Evolutionary conservation across 352 stramenopile species (phyloP), one percentile per base, ranked within the genome.

Genomic region (Globisporangium splendens): DNA sequence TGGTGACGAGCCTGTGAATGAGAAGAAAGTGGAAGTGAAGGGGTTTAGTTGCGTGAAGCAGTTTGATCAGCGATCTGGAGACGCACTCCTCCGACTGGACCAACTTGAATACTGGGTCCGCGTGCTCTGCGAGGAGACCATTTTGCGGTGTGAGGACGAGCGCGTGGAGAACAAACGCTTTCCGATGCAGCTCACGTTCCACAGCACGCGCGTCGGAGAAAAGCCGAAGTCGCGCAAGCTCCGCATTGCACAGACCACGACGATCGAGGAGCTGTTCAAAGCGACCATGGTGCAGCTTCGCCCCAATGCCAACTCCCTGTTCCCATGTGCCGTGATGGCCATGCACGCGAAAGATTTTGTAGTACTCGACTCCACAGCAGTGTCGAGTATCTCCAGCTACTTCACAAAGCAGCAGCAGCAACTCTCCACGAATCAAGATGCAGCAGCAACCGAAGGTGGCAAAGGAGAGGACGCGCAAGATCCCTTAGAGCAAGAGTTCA

Each of bases 101-200:
- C 75, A 91, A 62, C 65, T 94, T 14, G 69, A 77, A 53, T 94
- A 94, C 61, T 94, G 85, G 85, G 49, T 91, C 11, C 77, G 62
- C 42, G 73, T 94, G 22, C 57, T 94, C 14, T 79, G 73, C 3
- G 77, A 91, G 59, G 85, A 92, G 67, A 83, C 91, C 42, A 59
- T 89, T 15, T 66, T 89, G 58, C 80, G 85, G n/a, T 88, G 77
- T 46, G 81, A 94, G 53, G 79, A 91, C 65, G 85, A 94, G 55
- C 75, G 77, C 31, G 61, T 73, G 28, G 85, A 92, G 61, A 91
- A 89, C 70, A 86, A 86, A 54, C 77, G 85, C 22, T 88, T 91
- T 44, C 85, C 85, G 4, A 77, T 73, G 24, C 75, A 87, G 24
- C 56, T 90, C 18, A 73, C 70, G 14, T 63, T 93, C 17, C 72